phyloP scores from a whole-genome alignment of 106 monocot species.

The Apostasia ramifera region DNA sequence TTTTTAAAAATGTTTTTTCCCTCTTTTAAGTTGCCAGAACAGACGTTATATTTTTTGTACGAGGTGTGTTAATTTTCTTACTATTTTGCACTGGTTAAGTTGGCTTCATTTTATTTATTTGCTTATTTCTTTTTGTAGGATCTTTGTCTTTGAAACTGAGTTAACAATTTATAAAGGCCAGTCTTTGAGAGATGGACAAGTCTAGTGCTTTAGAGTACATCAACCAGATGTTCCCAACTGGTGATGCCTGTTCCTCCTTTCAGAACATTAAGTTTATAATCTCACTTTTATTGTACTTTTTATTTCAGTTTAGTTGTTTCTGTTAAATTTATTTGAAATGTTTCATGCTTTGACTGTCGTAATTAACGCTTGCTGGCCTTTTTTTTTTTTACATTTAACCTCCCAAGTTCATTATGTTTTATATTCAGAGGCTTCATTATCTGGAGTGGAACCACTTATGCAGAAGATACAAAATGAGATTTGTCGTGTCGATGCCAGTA shows the following conservation, averaged over 20 bases:
- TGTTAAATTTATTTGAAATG: not conserved
- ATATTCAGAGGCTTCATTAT: conserved; percentile 81
- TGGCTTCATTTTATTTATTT: not conserved
- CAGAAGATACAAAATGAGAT: conserved; percentile 99
- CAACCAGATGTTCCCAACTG: conserved; percentile 97
- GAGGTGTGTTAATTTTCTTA: too few relatives aligned
- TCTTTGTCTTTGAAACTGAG: conserved; percentile 2
- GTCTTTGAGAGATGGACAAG: conserved; percentile 57
- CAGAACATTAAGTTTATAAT: too few relatives aligned
- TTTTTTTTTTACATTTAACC: not conserved
- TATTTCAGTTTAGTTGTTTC: too few relatives aligned
- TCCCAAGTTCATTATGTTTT: not conserved
- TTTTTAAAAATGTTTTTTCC: too few relatives aligned
- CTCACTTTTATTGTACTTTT: too few relatives aligned
- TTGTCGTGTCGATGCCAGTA: conserved; percentile 86
- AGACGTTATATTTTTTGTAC: too few relatives aligned
- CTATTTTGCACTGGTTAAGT: too few relatives aligned
- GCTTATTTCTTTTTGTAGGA: not conserved
- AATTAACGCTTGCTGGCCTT: not conserved
- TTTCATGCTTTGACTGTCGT: conserved; percentile 1
- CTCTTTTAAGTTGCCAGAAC: too few relatives aligned
- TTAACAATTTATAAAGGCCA: not conserved
- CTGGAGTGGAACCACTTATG: conserved; percentile 97
- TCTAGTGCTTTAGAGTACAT: conserved; percentile 93
- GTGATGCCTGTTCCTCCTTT: conserved; percentile 11